Base-by-base conservation (phyloP, 2,329 filamentous ascomycete genomes). In the Diplodia sapinea region DNA sequence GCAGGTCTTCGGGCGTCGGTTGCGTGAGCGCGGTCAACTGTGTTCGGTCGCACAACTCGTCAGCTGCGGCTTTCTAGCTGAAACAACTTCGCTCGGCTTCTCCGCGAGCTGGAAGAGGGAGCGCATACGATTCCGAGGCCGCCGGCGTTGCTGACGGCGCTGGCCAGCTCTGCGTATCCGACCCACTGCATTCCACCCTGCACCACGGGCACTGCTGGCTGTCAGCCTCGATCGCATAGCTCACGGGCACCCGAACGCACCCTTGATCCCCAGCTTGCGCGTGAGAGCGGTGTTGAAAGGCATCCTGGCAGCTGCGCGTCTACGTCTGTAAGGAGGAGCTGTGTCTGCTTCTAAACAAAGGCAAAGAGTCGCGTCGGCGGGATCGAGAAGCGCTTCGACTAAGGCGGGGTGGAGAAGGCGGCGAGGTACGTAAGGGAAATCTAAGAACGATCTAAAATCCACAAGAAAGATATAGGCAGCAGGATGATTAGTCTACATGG, bases 101-200 rank as follows among this genome's bases (percentile, higher is more conserved):
- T 43, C 15, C 17, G 38, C 36, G 33, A 56, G n/a, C 40, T 47
- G 40, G 40, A 47, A 9, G 47, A 38, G 33, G 38, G 52, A 38
- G 57, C 51, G 54, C 38, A 43, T 76, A 83, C 80, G 76, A 95
- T 89, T 74, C 92, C 92, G 66, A 95, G 84, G 57, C 91, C 92
- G 71, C 92, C 92, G n/a, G 91, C 79, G 65, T 81, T 81, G 70
- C 75, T 78, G 47, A 93, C 91, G 71, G 91, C 90, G 59, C 88
- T 86, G 70, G 91, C 91, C 72, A 93, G 84, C 78, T 92, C 90
- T 62, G 92, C 92, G 74, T 92, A 93, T 68, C 92, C 92, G 70
- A 94, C 88, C 86, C 91, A 90, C 87, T 92, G 89, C 91, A 95
- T 94, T 75, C 92, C 92, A 77, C 92, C 92, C 79, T 95, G 92